These are phyloP conservation scores for Neoboletus magnificus DNA, from an alignment of 768 basidiomycete genomes.

Conservation along the genomic window DNA sequence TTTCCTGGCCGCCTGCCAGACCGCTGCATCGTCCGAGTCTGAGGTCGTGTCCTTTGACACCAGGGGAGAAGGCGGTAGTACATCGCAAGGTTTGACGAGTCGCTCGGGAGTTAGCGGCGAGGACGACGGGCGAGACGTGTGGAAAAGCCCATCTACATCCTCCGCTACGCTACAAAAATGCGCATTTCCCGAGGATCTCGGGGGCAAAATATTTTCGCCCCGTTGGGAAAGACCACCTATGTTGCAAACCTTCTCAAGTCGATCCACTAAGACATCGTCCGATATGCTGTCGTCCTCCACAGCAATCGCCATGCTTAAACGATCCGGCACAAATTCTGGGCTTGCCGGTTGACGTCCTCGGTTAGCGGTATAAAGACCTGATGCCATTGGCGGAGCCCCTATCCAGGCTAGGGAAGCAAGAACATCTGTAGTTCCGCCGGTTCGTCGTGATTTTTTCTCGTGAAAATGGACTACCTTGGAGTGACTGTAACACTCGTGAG, in stretches of 20 bases:
- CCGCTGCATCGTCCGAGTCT: conserved; percentile 22
- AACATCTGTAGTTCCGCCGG: conserved; percentile 22
- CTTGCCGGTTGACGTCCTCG: background rate
- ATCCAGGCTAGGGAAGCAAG: conserved; percentile 36
- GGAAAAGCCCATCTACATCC: background rate
- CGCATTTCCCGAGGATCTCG: background rate
- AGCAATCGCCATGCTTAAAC: conserved; percentile 39
- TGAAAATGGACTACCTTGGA: background rate
- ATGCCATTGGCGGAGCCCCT: conserved; percentile 12
- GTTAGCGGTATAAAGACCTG: background rate
- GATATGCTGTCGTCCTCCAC: conserved; percentile 49
- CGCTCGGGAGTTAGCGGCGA: background rate
- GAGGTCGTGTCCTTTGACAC: conserved; percentile 1
- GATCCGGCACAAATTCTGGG: background rate
- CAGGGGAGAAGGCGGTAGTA: background rate
- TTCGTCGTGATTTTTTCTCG: conserved; percentile 2
- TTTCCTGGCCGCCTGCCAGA: conserved; percentile 39
- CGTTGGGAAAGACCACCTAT: conserved; percentile 4
- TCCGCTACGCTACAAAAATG: background rate
- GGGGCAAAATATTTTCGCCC: background rate
- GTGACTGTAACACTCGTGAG: background rate
- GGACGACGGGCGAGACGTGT: background rate
- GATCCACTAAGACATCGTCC: conserved; percentile 48
- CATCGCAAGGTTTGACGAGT: background rate
- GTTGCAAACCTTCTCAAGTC: conserved; percentile 44